These are phyloP conservation scores for Aspergillus tanneri DNA, from an alignment of 2,329 filamentous ascomycete genomes.

Conservation along the genomic window DNA sequence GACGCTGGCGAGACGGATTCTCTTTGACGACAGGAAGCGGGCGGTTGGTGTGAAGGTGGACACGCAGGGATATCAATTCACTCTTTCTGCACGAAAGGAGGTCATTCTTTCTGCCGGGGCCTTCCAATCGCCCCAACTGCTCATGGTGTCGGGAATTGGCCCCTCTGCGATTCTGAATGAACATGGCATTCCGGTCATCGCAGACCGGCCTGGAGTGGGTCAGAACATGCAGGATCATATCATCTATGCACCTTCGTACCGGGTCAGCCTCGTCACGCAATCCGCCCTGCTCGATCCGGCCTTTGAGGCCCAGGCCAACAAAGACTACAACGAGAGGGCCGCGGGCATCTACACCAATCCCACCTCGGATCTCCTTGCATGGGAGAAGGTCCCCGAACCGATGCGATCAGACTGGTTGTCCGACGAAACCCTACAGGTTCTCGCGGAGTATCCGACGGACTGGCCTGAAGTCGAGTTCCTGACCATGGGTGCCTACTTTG, in stretches of 20 bases:
- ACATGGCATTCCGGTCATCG: constrained; percentile 28
- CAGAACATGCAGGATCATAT: constrained; percentile 40
- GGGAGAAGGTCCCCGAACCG: constrained; percentile 32
- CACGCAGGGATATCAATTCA: constrained; percentile 19
- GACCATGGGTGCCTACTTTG: constrained; percentile 24
- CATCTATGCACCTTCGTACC: constrained; percentile 30
- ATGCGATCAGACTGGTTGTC: constrained; percentile 15
- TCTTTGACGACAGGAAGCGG: constrained; percentile 38
- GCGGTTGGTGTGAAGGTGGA: constrained; percentile 35
- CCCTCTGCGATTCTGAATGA: constrained; percentile 32
- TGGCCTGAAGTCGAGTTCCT: constrained; percentile 42
- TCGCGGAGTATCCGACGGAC: constrained; percentile 25
- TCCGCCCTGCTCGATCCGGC: constrained; percentile 19
- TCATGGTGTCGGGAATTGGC: constrained; percentile 54
- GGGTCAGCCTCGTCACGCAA: constrained; percentile 27
- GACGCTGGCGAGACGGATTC: constrained; percentile 47
- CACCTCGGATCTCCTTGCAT: constrained; percentile 28
- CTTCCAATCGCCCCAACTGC: constrained; percentile 47
- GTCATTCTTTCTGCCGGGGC: constrained; percentile 52
- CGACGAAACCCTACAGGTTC: background rate
- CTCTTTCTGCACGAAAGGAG: constrained; percentile 51
- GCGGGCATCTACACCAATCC: constrained; percentile 10
- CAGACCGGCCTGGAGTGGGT: constrained; percentile 35
- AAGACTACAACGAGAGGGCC: constrained; percentile 1
- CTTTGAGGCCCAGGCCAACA: constrained; percentile 14